A percentile compares a stretch with the other conserved stretches of the same genome.
phyloP scores from a whole-genome alignment of 345 rosid genomes.

The Abelmoschus esculentus region DNA sequence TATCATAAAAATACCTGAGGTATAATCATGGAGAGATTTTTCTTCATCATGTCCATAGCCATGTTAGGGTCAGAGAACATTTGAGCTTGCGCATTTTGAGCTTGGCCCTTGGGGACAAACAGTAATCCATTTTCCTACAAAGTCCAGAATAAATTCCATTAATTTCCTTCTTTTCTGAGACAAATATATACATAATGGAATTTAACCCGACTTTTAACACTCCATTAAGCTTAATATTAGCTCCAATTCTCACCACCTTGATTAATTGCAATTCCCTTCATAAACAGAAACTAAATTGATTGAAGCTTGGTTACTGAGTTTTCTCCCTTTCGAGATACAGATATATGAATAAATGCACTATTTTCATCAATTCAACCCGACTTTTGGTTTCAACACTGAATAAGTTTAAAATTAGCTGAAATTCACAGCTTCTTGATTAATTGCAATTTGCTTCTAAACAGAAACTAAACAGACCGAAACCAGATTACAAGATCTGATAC shows the following conservation, averaged over 20 bases:
- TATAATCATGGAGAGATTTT: slow-evolving; percentile 94
- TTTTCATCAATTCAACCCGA: background rate
- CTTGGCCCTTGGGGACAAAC: slow-evolving; percentile 76
- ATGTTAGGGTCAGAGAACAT: slow-evolving; percentile 99
- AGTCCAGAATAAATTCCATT: slow-evolving; percentile 8
- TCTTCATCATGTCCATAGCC: slow-evolving; percentile 99
- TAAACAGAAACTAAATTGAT: background rate
- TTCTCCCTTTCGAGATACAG: background rate
- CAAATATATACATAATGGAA: background rate
- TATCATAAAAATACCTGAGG: slow-evolving; percentile 59
- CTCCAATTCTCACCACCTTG: background rate
- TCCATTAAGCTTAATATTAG: background rate
- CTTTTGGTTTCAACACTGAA: background rate
- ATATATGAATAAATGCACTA: background rate
- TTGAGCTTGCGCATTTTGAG: slow-evolving; percentile 82
- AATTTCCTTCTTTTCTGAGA: background rate
- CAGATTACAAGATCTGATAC: background rate
- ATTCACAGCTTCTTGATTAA: background rate
- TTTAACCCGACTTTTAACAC: background rate
- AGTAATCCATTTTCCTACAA: slow-evolving; percentile 87
- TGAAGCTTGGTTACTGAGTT: background rate
- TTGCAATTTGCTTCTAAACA: background rate
- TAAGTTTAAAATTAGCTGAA: background rate
- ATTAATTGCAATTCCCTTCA: background rate
- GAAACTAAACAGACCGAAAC: background rate